A percentile compares a stretch with the other conserved stretches of the same genome.
Evolutionary conservation across 768 basidiomycete genomes (phyloP).

Genomic region (Daedaleopsis nitida): DNA sequence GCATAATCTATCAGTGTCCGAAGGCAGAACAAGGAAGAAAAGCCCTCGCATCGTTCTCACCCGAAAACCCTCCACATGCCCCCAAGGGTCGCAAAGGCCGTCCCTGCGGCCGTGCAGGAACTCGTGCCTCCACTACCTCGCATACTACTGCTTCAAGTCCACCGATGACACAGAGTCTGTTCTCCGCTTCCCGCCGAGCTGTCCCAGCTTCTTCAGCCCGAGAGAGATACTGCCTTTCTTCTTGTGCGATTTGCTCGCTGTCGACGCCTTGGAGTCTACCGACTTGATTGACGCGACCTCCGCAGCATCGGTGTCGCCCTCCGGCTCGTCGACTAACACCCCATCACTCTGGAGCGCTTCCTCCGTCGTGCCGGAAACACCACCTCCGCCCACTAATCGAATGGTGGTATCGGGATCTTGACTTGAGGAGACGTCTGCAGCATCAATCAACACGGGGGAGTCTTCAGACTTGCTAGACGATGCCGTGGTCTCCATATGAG

Average conservation of each 20-base stretch:
- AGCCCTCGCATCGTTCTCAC: background rate
- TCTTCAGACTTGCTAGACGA: constrained; percentile 18
- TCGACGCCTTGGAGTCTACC: constrained; percentile 38
- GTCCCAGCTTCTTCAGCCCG: constrained; percentile 56
- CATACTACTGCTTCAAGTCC: constrained; percentile 37
- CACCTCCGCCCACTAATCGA: constrained; percentile 60
- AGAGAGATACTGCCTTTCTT: constrained; percentile 55
- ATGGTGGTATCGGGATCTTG: constrained; percentile 46
- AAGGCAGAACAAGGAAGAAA: background rate
- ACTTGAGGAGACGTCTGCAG: constrained; percentile 16
- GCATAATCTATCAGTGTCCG: constrained; percentile 24
- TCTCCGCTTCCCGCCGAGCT: constrained; percentile 47
- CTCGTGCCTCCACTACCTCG: constrained; percentile 21
- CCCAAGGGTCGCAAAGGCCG: constrained; percentile 12
- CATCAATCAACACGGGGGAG: constrained; percentile 28
- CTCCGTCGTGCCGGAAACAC: constrained; percentile 43
- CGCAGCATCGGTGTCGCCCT: constrained; percentile 26
- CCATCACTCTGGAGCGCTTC: constrained; percentile 33
- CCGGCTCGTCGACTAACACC: constrained; percentile 39
- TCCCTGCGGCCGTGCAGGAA: constrained; percentile 1
- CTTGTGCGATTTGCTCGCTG: constrained; percentile 43
- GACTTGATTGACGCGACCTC: constrained; percentile 36
- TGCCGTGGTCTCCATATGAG: background rate
- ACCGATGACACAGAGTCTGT: constrained; percentile 52
- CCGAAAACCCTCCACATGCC: background rate